These are phyloP conservation scores for Aleurites moluccanus DNA, from an alignment of 441 rosid species.

Conservation along the genomic window DNA sequence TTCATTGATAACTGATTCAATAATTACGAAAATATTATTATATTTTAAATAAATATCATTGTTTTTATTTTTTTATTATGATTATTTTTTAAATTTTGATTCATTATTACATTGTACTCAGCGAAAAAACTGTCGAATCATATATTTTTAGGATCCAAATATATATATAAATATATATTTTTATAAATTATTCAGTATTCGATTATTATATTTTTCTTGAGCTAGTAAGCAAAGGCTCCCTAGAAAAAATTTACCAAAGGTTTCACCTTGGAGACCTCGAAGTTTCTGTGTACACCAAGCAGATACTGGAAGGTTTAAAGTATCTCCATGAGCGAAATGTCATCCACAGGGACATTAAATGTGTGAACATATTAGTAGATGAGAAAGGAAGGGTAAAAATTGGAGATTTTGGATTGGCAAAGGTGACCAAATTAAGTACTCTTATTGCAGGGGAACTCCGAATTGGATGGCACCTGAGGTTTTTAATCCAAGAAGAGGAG, in stretches of 20 bases:
- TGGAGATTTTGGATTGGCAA: background rate
- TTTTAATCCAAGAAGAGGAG: background rate
- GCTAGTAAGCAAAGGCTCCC: background rate
- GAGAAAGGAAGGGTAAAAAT: background rate
- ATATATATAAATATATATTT: background rate
- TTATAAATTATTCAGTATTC: background rate
- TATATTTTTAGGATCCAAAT: background rate
- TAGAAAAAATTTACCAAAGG: background rate
- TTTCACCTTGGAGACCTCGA: background rate
- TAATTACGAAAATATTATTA: too few species aligned
- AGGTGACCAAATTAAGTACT: too few species aligned
- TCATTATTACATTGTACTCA: too few species aligned
- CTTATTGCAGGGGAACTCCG: background rate
- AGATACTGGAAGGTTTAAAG: background rate
- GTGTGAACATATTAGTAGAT: background rate
- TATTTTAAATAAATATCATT: too few species aligned
- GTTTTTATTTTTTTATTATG: too few species aligned
- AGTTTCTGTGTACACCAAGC: background rate
- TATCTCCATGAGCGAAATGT: background rate
- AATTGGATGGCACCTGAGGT: slow-evolving; percentile 3
- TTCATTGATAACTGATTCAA: too few species aligned
- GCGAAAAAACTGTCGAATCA: background rate
- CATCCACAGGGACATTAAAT: too few species aligned
- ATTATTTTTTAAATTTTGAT: too few species aligned
- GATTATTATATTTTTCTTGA: background rate